A percentile compares a stretch with the other conserved stretches of the same genome.
phyloP scores from a whole-genome alignment of 1,284 basidiomycete genomes.

The Trichosporon sp. region DNA sequence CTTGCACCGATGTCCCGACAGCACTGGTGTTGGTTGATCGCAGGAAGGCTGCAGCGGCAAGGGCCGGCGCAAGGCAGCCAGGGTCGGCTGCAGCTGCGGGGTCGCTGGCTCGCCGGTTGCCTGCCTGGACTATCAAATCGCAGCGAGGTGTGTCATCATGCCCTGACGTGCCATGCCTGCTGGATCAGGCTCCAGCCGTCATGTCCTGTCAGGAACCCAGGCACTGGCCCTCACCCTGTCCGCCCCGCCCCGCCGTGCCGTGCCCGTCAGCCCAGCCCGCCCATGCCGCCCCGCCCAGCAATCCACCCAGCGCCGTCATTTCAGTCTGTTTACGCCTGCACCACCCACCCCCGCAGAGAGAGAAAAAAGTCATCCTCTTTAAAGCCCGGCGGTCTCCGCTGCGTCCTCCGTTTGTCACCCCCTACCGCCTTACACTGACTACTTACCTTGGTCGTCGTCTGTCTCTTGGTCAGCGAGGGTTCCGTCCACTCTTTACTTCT shows the following conservation, averaged over 20 bases:
- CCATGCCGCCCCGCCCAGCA: background rate
- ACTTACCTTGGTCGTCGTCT: background rate
- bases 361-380: background rate
- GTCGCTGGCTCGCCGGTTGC: background rate
- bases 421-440: background rate
- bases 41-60: background rate
- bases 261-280: background rate
- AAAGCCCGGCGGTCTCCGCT: slow-evolving; percentile 1
- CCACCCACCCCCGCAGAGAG: background rate
- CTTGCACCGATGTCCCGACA: background rate
- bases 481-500: background rate
- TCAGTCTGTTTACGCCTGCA: background rate
- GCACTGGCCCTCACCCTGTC: background rate
- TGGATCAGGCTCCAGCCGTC: background rate
- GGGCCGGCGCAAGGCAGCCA: background rate
- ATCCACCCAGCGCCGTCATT: background rate
- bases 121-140: background rate
- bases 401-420: background rate
- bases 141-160: background rate
- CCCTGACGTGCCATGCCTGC: too few species aligned
- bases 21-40: too few species aligned
- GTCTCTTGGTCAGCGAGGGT: background rate
- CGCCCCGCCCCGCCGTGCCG: background rate
- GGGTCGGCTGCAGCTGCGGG: background rate
- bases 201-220: background rate